phyloP scores from a whole-genome alignment of 768 basidiomycete species.

The Podaxis mareebaensis region DNA sequence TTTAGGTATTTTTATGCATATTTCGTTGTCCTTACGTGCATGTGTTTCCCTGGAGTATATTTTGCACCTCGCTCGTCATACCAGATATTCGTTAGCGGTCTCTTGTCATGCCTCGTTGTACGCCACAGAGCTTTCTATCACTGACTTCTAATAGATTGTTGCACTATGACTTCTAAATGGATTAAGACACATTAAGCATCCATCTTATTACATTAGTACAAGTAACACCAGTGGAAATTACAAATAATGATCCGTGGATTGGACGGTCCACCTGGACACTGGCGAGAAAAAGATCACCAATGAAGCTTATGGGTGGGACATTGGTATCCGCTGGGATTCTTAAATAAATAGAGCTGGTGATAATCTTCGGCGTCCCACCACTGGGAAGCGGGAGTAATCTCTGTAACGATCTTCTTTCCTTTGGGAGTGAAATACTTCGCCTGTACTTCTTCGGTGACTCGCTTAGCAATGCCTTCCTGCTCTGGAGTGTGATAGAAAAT shows the following conservation, averaged over 20 bases:
- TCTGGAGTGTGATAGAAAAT: conserved; percentile 82
- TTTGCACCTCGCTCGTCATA: background rate
- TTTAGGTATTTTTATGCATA: conserved; percentile 1
- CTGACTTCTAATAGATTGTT: background rate
- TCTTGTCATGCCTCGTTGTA: background rate
- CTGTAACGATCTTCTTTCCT: conserved; percentile 74
- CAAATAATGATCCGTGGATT: background rate
- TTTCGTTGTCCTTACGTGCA: background rate
- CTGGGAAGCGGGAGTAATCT: conserved; percentile 62
- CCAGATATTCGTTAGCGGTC: background rate
- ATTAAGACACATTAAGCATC: background rate
- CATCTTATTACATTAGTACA: background rate
- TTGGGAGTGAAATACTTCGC: conserved; percentile 78
- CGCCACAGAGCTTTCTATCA: background rate
- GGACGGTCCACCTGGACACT: background rate
- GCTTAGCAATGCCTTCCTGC: conserved; percentile 70
- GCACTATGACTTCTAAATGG: background rate
- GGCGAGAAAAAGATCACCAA: conserved; percentile 51
- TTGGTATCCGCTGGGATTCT: conserved; percentile 88
- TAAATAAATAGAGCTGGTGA: conserved; percentile 80
- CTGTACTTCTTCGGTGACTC: conserved; percentile 82
- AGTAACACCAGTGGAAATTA: background rate
- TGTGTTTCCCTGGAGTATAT: too few species aligned
- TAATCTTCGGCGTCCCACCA: conserved; percentile 89
- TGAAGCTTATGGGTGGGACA: conserved; percentile 87